Evolutionary conservation across 176 grass and related monocot species (phyloP), one percentile per base, ranked within the genome.

Genomic region (Eragrostis curvula): DNA sequence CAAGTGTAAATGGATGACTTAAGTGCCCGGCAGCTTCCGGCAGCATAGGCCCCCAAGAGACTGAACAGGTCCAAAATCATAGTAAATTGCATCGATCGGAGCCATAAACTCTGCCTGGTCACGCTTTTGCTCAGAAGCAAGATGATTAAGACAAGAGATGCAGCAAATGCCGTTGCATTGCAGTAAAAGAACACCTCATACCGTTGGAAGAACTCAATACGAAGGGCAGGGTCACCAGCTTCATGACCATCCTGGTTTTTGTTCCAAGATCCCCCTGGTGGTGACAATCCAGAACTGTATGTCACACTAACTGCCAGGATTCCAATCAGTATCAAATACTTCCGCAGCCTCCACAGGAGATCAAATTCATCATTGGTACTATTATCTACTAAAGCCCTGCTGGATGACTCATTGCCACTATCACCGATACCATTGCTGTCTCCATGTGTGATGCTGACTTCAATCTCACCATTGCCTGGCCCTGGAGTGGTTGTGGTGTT

Each of bases 141-240:
- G 25, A 93, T 90, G 58, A 93, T 90, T 65, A 90, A 70, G 36
- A 90, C 78, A 56, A 93, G 67, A 23, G 83, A 89, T 71, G 87
- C 71, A 62, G 83, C 78, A n/a, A 89, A 89, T 5, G 83, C 87
- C 49, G 83, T 66, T 55, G 87, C 71, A 57, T 89, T 89, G 78
- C 55, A 89, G 71, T 89, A 85, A 76, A 89, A 81, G 71, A 89
- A 89, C 9, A 77, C 65, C 25, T 77, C 20, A 59, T 90, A 51
- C 40, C 81, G 73, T 25, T 5, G 0, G 10, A 13, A 12, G 66
- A 55, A 83, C 6, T 0, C 2, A 56, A n/a, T 81, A 8, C 0
- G 71, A 55, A 93, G 77, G 62, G 85, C 30, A 61, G 91, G 30
- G 36, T 84, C 84, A 39, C 78, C 84, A 16, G 84, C 79, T 1